Percentiles rank a stretch among this genome's conserved stretches.
Conservation (phyloP, 345 rosid genomes). For the Luvunga scandens region DNA sequence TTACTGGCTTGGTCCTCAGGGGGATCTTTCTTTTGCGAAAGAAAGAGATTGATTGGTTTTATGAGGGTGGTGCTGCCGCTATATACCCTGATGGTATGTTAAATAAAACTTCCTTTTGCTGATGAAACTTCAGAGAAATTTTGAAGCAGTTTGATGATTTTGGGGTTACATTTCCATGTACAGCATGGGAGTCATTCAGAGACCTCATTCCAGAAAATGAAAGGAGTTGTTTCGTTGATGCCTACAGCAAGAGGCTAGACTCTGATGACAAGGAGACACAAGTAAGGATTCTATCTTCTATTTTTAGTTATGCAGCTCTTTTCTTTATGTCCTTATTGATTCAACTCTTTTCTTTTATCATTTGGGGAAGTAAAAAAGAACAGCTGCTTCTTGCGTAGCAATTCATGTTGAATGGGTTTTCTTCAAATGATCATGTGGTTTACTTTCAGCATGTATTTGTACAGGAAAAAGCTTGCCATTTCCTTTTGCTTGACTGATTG, state of each 20-base stretch:
- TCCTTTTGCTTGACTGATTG: not conserved
- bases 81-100: conserved; percentile 86
- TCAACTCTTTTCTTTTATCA: not conserved
- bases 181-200: conserved; percentile 96
- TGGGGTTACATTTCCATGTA: conserved; percentile 6
- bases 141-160: conserved; percentile 1
- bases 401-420: not conserved
- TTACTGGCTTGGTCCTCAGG: conserved; percentile 84
- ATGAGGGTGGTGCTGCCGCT: conserved; percentile 94
- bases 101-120: not conserved
- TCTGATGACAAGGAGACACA: conserved; percentile 80
- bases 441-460: not conserved
- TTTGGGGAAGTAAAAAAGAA: not conserved
- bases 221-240: conserved; percentile 62
- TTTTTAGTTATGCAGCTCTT: not conserved
- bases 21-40: conserved; percentile 88
- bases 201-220: conserved; percentile 91
- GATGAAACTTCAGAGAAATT: conserved; percentile 1
- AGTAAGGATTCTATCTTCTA: conserved; percentile 38
- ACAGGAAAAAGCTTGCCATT: not conserved
- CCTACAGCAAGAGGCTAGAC: conserved; percentile 75
- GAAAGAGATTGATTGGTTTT: conserved; percentile 98
- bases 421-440: not conserved
- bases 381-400: not conserved
- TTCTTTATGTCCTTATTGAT: not conserved